Evolutionary conservation across 2,329 filamentous ascomycete genomes (phyloP).

Genomic region (Tolypocladium sp.): DNA sequence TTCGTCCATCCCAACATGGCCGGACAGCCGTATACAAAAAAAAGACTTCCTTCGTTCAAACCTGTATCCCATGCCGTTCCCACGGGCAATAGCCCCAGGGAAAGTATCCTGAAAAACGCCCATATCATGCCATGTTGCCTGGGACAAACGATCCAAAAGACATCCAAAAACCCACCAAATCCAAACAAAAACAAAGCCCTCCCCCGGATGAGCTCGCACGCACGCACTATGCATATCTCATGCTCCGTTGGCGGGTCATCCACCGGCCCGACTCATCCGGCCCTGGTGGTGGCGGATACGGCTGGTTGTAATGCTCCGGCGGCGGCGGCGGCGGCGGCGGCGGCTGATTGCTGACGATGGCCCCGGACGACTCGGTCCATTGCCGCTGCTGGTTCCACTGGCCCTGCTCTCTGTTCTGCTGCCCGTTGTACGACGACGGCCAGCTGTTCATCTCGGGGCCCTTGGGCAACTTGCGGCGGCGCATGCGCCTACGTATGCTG

Average conservation of each 20-base stretch:
- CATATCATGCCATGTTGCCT: neutral
- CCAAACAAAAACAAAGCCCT: neutral
- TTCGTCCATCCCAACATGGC: neutral
- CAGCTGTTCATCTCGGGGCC: slow-evolving; percentile 14
- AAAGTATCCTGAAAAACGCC: slow-evolving; percentile 1
- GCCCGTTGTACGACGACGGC: slow-evolving; percentile 11
- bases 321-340: neutral
- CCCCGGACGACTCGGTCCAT: neutral
- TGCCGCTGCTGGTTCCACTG: slow-evolving; percentile 1
- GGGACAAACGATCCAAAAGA: neutral
- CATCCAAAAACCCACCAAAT: neutral
- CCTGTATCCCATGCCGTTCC: neutral
- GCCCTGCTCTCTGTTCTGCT: neutral
- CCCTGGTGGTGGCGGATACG: slow-evolving; percentile 1
- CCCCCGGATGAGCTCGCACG: neutral
- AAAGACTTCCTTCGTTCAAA: neutral
- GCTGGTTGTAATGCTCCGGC: neutral
- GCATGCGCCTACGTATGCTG: slow-evolving; percentile 21
- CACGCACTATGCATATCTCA: slow-evolving; percentile 20
- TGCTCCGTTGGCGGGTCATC: slow-evolving; percentile 12
- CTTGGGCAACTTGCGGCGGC: slow-evolving; percentile 14
- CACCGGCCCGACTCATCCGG: slow-evolving; percentile 5
- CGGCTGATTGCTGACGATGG: neutral
- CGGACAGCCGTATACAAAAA: neutral
- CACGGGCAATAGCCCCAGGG: neutral